A percentile compares a stretch with the other conserved stretches of the same genome.
phyloP scores from a whole-genome alignment of 352 stramenopile species.

The Globisporangium perplexum region DNA sequence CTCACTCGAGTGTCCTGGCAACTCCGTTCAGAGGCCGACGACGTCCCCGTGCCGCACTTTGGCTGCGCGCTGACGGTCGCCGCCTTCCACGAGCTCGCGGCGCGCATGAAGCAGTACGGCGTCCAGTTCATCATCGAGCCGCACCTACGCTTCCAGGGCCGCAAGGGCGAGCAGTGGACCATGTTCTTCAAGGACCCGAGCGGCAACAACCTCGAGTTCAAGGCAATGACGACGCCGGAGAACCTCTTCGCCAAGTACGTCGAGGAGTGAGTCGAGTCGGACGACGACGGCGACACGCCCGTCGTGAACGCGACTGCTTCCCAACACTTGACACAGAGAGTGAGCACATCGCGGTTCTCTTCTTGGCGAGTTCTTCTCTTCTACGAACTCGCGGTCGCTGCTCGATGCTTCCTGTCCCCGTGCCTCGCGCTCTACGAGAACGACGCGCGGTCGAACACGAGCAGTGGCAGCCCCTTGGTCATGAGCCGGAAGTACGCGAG shows the following conservation, averaged over 20 bases:
- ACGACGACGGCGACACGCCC: too few relatives aligned
- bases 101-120: constrained; percentile 64
- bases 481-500: constrained; percentile 82
- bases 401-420: neutral
- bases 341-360: neutral
- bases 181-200: constrained; percentile 99
- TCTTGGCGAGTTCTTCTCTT: neutral
- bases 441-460: constrained; percentile 79
- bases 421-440: constrained; percentile 47
- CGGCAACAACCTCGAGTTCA: constrained; percentile 99
- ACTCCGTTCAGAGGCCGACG: constrained; percentile 83
- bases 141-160: constrained; percentile 91
- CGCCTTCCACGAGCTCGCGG: constrained; percentile 88
- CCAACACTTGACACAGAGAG: neutral
- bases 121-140: constrained; percentile 96
- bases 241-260: constrained; percentile 99
- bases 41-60: constrained; percentile 97
- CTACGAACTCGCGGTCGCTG: neutral
- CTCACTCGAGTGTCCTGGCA: too few relatives aligned
- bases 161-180: constrained; percentile 97
- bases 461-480: constrained; percentile 76
- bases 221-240: constrained; percentile 95
- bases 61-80: constrained; percentile 91
- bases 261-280: constrained; percentile 22
- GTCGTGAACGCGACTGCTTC: neutral